These are phyloP conservation scores for Cylindricascospora bacillispora DNA, from an alignment of 1,139 yeast genomes.

Conservation along the genomic window DNA sequence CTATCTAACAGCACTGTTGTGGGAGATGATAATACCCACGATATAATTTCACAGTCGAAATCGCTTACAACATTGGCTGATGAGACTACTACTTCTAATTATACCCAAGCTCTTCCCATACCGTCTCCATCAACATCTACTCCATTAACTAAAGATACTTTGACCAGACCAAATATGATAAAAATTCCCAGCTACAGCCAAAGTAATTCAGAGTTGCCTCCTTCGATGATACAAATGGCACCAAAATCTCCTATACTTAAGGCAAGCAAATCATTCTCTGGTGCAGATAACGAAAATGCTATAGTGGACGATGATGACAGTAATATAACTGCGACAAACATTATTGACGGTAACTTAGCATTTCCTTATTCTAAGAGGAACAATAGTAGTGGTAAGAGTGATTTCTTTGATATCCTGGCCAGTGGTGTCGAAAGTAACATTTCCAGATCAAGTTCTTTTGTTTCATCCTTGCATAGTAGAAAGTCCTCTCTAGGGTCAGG, in stretches of 20 bases:
- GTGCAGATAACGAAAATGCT: slow-evolving; percentile 6
- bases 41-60: no score
- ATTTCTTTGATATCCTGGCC: slow-evolving; percentile 3
- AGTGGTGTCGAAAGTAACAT: slow-evolving; percentile 2
- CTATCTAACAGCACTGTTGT: no score
- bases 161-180: no score
- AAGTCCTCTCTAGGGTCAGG: slow-evolving; percentile 6
- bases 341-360: no score
- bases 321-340: slow-evolving; percentile 6
- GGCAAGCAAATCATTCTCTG: slow-evolving; percentile 14
- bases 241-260: slow-evolving; percentile 51
- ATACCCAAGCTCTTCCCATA: no score
- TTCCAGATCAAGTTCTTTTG: slow-evolving; percentile 6
- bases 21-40: no score
- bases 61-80: no score
- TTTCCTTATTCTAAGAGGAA: no score
- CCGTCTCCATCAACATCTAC: no score
- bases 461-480: slow-evolving; percentile 6
- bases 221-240: slow-evolving; percentile 50
- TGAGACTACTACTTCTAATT: no score
- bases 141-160: no score
- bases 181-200: no score
- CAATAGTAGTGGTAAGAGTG: slow-evolving; percentile 1
- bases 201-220: slow-evolving; percentile 30
- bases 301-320: slow-evolving; percentile 5